Conservation (phyloP, 495 filamentous ascomycete genomes). For the Talaromyces proteolyticus region DNA sequence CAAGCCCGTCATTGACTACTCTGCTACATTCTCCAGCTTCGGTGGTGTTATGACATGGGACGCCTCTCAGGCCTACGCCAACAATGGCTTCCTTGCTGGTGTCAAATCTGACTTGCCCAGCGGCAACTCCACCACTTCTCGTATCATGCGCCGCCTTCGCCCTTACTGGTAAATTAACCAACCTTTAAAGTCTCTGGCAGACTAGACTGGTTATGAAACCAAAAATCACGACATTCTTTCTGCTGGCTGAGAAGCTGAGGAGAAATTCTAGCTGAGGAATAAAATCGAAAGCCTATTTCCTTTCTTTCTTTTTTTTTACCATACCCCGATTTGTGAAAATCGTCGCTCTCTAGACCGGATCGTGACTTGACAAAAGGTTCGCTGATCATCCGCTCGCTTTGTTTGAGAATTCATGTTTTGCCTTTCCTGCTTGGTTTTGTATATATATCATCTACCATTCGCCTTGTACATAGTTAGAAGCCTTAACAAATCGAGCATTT, state of each 20-base stretch:
- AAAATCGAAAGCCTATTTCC: not conserved
- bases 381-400: not conserved
- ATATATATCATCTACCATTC: not conserved
- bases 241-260: not conserved
- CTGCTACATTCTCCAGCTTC: constrained; percentile 51
- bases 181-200: not conserved
- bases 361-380: not conserved
- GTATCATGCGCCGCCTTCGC: not conserved
- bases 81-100: constrained; percentile 47
- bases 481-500: not conserved
- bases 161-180: not conserved
- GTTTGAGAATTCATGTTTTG: too few relatives aligned
- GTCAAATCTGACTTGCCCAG: constrained; percentile 11
- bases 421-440: too few relatives aligned
- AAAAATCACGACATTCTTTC: not conserved
- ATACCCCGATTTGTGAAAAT: too few relatives aligned
- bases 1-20: constrained; percentile 40
- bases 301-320: not conserved
- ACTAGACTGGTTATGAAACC: not conserved
- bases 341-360: not conserved
- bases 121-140: not conserved
- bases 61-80: constrained; percentile 53
- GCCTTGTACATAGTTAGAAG: not conserved
- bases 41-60: constrained; percentile 74
- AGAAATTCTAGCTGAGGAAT: not conserved